These are phyloP conservation scores for Phaffia tasmanica DNA, from an alignment of 768 basidiomycete species.

Conservation along the genomic window DNA sequence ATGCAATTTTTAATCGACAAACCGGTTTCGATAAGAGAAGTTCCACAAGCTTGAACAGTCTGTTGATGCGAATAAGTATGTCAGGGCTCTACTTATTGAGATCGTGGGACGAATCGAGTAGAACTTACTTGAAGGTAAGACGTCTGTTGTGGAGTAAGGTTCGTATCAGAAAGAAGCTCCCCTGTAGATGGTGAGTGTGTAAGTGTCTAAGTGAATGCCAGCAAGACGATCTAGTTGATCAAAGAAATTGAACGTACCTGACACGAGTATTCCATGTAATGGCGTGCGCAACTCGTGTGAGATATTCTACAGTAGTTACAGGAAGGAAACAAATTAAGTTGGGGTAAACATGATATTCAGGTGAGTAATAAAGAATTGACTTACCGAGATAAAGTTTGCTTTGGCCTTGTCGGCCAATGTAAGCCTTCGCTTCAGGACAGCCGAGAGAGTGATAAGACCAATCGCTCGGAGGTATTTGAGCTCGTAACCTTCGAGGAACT, in stretches of 20 bases:
- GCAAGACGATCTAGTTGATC: background rate
- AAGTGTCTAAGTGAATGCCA: slow-evolving; percentile 32
- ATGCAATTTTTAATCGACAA: slow-evolving; percentile 70
- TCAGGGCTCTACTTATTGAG: too few species aligned
- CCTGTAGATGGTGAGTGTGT: slow-evolving; percentile 39
- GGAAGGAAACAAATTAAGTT: background rate
- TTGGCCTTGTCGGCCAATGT: slow-evolving; percentile 69
- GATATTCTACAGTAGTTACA: slow-evolving; percentile 48
- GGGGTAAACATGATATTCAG: background rate
- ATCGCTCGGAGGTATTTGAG: slow-evolving; percentile 56
- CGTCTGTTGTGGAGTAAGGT: slow-evolving; percentile 64
- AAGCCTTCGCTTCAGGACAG: slow-evolving; percentile 84
- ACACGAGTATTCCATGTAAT: slow-evolving; percentile 54
- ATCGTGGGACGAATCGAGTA: too few species aligned
- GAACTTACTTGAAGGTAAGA: slow-evolving; percentile 53
- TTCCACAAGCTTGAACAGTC: slow-evolving; percentile 88
- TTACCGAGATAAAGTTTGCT: slow-evolving; percentile 53
- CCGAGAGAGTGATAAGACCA: slow-evolving; percentile 84
- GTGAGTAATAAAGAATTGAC: slow-evolving; percentile 47
- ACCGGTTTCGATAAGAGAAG: slow-evolving; percentile 85
- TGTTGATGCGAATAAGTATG: slow-evolving; percentile 31
- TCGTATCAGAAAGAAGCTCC: slow-evolving; percentile 74
- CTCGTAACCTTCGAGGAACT: slow-evolving; percentile 51
- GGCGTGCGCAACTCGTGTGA: slow-evolving; percentile 73
- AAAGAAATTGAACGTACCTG: background rate